Conservation (phyloP, 2,329 filamentous ascomycete species). For the Didymella exigua region DNA sequence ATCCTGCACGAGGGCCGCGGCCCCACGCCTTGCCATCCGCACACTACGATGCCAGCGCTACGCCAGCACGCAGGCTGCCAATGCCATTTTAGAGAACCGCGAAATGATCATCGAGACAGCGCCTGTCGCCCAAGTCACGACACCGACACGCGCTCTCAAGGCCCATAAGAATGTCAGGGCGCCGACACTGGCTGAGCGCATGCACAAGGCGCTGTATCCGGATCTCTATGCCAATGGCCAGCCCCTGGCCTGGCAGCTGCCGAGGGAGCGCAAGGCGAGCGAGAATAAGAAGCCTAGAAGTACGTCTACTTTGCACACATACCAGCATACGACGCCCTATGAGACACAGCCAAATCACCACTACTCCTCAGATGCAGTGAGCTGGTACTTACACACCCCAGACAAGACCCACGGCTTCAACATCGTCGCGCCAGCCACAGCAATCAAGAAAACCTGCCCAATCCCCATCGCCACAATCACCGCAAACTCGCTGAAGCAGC, state of each 20-base stretch:
- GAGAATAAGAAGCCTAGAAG: conserved; percentile 17
- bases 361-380: no score
- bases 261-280: conserved; percentile 1
- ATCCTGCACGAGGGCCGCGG: conserved; percentile 63
- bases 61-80: conserved; percentile 27
- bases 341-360: no score
- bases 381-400: conserved; percentile 7
- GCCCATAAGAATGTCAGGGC: not conserved
- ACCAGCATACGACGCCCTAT: no score
- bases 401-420: conserved; percentile 50
- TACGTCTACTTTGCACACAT: not conserved
- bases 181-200: conserved; percentile 18
- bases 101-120: conserved; percentile 17
- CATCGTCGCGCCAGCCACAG: conserved; percentile 58
- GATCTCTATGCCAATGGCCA: conserved; percentile 15
- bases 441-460: conserved; percentile 61
- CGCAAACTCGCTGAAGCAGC: conserved; percentile 69
- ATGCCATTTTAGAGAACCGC: conserved; percentile 10
- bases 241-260: conserved; percentile 5
- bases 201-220: conserved; percentile 31
- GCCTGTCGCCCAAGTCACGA: conserved; percentile 6
- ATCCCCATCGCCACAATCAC: conserved; percentile 73
- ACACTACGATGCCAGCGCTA: conserved; percentile 26
- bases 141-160: not conserved
- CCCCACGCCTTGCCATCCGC: conserved; percentile 26